Conservation (phyloP, 352 stramenopile genomes). For the Thalassiosira pacifica region DNA sequence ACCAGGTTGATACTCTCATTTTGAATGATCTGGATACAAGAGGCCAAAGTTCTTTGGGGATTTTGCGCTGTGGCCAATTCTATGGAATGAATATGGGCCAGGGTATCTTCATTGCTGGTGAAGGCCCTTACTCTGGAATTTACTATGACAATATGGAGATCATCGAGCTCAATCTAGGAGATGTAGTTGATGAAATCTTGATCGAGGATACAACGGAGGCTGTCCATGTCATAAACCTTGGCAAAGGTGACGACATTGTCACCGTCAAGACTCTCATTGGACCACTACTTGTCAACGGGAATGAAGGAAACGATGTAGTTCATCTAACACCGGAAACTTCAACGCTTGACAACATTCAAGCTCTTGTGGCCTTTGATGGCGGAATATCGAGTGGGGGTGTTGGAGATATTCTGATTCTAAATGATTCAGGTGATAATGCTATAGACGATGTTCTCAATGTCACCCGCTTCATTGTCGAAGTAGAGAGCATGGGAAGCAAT, state of each 20-base stretch:
- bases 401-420: conserved; percentile 47
- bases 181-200: conserved; percentile 51
- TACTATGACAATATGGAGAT: conserved; percentile 54
- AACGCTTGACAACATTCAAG: conserved; percentile 42
- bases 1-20: conserved; percentile 58
- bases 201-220: conserved; percentile 51
- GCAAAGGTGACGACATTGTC: conserved; percentile 46
- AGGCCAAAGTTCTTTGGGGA: conserved; percentile 37
- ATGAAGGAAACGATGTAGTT: not conserved
- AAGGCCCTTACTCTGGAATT: conserved; percentile 29
- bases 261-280: conserved; percentile 43
- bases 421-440: conserved; percentile 32
- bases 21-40: conserved; percentile 57
- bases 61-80: conserved; percentile 32
- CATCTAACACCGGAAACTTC: conserved; percentile 35
- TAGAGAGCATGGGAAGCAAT: not conserved
- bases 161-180: conserved; percentile 51
- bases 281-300: conserved; percentile 31
- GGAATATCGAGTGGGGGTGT: conserved; percentile 30
- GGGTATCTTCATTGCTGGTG: conserved; percentile 29
- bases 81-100: conserved; percentile 61
- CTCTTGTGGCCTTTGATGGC: conserved; percentile 54
- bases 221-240: conserved; percentile 56
- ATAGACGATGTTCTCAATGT: not conserved
- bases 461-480: not conserved